Percentiles rank a stretch among this genome's conserved stretches.
These are phyloP conservation scores for Digitaria exilis DNA, from an alignment of 202 grass and related monocot genomes.

Conservation along the genomic window DNA sequence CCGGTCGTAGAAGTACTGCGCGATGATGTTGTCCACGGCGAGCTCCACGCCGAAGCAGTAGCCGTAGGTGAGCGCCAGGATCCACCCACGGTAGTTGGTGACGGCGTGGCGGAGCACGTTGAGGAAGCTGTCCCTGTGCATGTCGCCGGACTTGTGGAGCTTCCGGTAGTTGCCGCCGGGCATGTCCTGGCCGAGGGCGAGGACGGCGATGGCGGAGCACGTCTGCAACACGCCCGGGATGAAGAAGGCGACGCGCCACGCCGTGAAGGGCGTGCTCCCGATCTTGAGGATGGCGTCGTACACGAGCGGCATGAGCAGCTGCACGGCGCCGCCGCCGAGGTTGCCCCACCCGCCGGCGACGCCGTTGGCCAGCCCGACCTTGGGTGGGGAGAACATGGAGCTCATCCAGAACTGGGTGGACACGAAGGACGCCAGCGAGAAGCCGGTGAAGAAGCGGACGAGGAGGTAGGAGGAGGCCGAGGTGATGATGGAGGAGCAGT, in stretches of 20 bases:
- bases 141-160: constrained; percentile 71
- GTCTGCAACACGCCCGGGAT: constrained; percentile 86
- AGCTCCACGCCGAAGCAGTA: constrained; percentile 95
- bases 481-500: constrained; percentile 68
- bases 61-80: constrained; percentile 85
- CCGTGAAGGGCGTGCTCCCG: constrained; percentile 71
- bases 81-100: constrained; percentile 84
- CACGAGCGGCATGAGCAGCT: constrained; percentile 88
- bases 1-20: constrained; percentile 91
- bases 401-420: constrained; percentile 99
- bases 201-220: constrained; percentile 59
- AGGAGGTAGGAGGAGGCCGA: constrained; percentile 60
- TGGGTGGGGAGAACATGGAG: constrained; percentile 87
- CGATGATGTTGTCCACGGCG: constrained; percentile 87
- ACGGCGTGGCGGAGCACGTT: constrained; percentile 69
- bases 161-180: constrained; percentile 79
- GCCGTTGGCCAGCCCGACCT: constrained; percentile 84
- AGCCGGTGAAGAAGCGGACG: constrained; percentile 86
- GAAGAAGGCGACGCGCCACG: constrained; percentile 91
- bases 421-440: constrained; percentile 91
- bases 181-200: constrained; percentile 86
- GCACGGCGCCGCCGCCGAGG: constrained; percentile 89
- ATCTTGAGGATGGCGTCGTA: constrained; percentile 61
- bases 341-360: constrained; percentile 90
- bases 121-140: constrained; percentile 82